Conservation (phyloP, 768 basidiomycete genomes). For the Pisolithus tinctorius region DNA sequence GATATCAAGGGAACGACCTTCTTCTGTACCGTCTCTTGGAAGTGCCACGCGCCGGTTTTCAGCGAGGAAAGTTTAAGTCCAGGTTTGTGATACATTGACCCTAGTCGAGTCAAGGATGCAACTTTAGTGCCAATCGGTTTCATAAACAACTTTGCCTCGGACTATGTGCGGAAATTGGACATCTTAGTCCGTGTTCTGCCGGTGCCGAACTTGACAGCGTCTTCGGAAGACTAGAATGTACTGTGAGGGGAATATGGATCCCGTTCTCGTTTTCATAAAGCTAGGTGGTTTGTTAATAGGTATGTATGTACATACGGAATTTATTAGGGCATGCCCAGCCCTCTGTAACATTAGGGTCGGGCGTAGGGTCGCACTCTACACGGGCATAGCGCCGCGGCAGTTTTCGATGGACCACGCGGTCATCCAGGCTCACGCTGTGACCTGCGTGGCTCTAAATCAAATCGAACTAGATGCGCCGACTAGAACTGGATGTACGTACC, state of each 20-base stretch:
- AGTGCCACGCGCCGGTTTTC: neutral
- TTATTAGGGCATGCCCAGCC: neutral
- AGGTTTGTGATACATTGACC: neutral
- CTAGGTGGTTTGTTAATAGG: neutral
- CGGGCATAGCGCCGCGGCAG: neutral
- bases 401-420: neutral
- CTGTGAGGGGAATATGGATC: neutral
- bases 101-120: neutral
- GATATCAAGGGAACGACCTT: neutral
- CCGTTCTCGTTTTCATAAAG: neutral
- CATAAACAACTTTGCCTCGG: neutral
- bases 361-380: neutral
- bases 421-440: too few relatives aligned
- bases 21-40: neutral
- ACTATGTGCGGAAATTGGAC: neutral
- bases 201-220: neutral
- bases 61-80: neutral
- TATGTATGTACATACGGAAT: neutral
- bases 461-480: too few relatives aligned
- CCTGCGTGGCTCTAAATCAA: too few relatives aligned
- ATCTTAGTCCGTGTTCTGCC: neutral
- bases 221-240: neutral
- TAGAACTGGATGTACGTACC: too few relatives aligned
- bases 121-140: neutral
- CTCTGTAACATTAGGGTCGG: neutral